These are phyloP conservation scores for Platanthera zijinensis DNA, from an alignment of 106 monocot genomes.

Conservation along the genomic window DNA sequence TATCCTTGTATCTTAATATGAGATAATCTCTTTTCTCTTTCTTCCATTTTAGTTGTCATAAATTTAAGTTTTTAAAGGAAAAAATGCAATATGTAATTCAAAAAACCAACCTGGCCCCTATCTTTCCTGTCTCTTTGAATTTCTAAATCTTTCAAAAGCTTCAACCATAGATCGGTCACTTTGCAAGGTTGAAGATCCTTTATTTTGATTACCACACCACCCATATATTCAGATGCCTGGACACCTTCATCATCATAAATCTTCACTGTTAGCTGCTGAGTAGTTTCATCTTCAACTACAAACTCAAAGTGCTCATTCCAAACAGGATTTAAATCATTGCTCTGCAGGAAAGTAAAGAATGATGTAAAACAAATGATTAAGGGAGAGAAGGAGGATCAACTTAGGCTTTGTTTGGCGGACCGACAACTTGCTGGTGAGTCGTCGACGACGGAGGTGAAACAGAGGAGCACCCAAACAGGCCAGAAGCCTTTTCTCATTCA, in stretches of 20 bases:
- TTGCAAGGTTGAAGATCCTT: constrained; percentile 81
- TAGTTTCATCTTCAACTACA: constrained; percentile 82
- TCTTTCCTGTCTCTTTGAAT: constrained; percentile 78
- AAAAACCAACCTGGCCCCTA: constrained; percentile 68
- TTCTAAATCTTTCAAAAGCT: constrained; percentile 92
- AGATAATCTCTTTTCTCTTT: not conserved
- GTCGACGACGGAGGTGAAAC: too few species aligned
- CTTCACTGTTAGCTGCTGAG: constrained; percentile 71
- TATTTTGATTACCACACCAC: constrained; percentile 51
- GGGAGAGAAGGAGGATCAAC: not conserved
- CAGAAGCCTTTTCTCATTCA: too few species aligned
- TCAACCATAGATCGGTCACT: constrained; percentile 84
- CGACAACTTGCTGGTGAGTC: too few species aligned
- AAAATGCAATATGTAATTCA: constrained; percentile 1
- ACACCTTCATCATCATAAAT: constrained; percentile 95
- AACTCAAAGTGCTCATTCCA: constrained; percentile 98
- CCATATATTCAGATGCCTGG: constrained; percentile 79
- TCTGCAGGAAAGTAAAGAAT: constrained; percentile 36
- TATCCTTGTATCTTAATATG: not conserved
- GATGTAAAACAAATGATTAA: not conserved
- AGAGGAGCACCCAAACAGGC: too few species aligned
- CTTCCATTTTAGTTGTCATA: not conserved
- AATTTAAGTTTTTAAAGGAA: not conserved
- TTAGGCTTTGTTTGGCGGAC: not conserved
- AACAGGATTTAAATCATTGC: constrained; percentile 94